Evolutionary conservation across 129 eudicot genomes (phyloP).

Genomic region (Pseudognaphalium luteoalbum): DNA sequence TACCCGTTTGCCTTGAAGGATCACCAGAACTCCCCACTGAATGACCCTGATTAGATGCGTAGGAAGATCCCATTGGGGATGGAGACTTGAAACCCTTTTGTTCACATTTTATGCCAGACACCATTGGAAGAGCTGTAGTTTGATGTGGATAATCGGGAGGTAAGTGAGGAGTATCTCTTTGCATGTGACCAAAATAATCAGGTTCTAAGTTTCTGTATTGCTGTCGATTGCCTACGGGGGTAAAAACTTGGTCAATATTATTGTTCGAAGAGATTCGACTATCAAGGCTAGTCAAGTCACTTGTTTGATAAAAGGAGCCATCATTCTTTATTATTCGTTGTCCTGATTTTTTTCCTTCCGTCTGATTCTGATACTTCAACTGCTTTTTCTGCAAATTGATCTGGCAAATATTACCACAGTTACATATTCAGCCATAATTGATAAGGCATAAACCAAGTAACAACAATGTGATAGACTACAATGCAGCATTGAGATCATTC

Average conservation of each 20-base stretch:
- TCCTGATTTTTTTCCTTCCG: constrained; percentile 44
- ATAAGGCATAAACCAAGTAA: constrained; percentile 1
- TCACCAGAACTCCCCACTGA: constrained; percentile 39
- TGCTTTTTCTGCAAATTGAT: constrained; percentile 36
- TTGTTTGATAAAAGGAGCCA: constrained; percentile 32
- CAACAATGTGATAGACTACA: neutral
- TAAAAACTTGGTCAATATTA: constrained; percentile 31
- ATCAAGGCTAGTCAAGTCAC: constrained; percentile 36
- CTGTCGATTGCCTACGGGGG: constrained; percentile 33
- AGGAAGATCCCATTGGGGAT: constrained; percentile 52
- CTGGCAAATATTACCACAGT: constrained; percentile 26
- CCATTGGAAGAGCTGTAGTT: constrained; percentile 27
- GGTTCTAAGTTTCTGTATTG: constrained; percentile 39
- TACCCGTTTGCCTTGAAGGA: constrained; percentile 38
- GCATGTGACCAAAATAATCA: constrained; percentile 43
- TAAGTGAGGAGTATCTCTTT: constrained; percentile 26
- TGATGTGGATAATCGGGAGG: constrained; percentile 44
- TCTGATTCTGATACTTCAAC: constrained; percentile 43
- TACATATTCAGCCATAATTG: constrained; percentile 1
- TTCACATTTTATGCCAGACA: constrained; percentile 46
- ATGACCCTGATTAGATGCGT: constrained; percentile 48
- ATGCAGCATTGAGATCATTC: constrained; percentile 20
- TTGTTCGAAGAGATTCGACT: constrained; percentile 31
- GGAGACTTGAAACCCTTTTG: constrained; percentile 34
- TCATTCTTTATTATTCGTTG: constrained; percentile 29